phyloP scores from a whole-genome alignment of 129 eudicot genomes.

The Glebionis coronaria region DNA sequence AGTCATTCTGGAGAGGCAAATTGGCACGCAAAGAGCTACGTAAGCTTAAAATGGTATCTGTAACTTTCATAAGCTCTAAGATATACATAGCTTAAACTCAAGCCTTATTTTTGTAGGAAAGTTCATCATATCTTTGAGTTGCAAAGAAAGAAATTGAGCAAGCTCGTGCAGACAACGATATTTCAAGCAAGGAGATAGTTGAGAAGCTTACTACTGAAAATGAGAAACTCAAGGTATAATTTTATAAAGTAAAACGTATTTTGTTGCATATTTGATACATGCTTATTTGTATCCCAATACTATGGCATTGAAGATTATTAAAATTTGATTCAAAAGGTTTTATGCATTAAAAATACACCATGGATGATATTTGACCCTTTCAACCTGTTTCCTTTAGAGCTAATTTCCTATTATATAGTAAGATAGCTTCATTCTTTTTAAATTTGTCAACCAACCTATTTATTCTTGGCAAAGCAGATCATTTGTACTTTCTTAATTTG shows the following conservation, averaged over 20 bases:
- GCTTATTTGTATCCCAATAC: neutral
- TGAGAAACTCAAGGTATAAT: constrained; percentile 40
- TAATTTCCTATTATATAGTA: no score
- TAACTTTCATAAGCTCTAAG: constrained; percentile 9
- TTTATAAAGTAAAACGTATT: constrained; percentile 10
- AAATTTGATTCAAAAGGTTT: no score
- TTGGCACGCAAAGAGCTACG: constrained; percentile 66
- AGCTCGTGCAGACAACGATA: constrained; percentile 41
- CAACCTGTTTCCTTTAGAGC: no score
- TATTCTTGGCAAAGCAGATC: no score
- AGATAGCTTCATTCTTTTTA: no score
- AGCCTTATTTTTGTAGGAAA: no score
- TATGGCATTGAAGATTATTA: neutral
- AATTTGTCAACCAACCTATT: no score
- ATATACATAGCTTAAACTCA: neutral
- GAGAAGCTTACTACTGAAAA: constrained; percentile 55
- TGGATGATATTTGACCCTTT: no score
- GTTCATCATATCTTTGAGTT: constrained; percentile 5
- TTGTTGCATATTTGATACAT: neutral
- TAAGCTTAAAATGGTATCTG: constrained; percentile 65
- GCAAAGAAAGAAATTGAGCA: constrained; percentile 28
- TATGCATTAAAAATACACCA: no score
- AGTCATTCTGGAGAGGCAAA: constrained; percentile 75
- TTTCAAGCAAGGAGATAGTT: constrained; percentile 42
- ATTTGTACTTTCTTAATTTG: no score